Evolutionary conservation across 208 protist species (phyloP), one percentile per base, ranked within the genome.

Genomic region (Wallacemonas sp.): DNA sequence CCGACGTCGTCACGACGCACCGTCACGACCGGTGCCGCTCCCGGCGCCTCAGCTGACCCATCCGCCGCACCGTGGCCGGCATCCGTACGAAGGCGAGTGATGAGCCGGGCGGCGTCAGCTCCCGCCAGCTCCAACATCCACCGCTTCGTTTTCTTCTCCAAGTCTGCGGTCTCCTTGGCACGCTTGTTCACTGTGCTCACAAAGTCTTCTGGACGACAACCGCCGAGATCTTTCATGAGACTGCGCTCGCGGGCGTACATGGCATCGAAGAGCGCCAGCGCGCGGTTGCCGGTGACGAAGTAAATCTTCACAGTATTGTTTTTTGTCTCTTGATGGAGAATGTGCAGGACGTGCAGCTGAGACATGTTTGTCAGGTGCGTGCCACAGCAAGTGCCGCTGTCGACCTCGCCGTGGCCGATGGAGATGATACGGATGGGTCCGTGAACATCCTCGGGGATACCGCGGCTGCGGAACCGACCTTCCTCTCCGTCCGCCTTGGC

Each of bases 301-400:
- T 80, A 83, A 22, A 96, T 70, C 54, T 84, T 82, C 59, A 94
- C 57, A 33, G 82, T 86, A 29, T 81, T 79, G 39, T 88, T 76
- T 63, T 94, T 90, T 29, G 81, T 68, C 53, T 98, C 73, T 54
- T 92, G 73, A 59, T 96, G 74, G n/a, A 95, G 66, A 30, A 96
- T 48, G 39, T 96, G 72, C 33, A 96, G 27, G 38, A 69, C 61
- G 42, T 93, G 81, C 52, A 96, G 73, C 70, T 94, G 69, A 10
- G 79, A 55, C 19, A 94, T 71, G 13, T 81, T 78, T 9, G 45
- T 62, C 5, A 94, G 78, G 59, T 96, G 91, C 21, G 91, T 96
- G n/a, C 91, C 91, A 57, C 91, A 96, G 73, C 91, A 96, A 12
- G 80, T 86, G 69, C 84, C 90, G 48, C 54, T 71, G 62, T 96